Conservation (phyloP, 179 eudicot species). For the Beta corolliflora region DNA sequence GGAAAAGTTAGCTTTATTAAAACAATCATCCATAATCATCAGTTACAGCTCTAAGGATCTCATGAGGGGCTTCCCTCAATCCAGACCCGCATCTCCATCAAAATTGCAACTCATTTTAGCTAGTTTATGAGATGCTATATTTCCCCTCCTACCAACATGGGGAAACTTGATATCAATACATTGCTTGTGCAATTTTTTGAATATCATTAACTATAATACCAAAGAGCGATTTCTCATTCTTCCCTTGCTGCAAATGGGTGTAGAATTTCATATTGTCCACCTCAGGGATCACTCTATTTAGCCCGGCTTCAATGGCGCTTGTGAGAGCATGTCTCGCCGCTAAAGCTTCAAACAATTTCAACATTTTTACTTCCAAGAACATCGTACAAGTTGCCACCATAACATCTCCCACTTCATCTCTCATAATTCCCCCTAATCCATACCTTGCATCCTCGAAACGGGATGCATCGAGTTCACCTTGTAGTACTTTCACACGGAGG, state of each 20-base stretch:
- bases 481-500: background rate
- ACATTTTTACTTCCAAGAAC: background rate
- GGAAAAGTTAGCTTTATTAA: no score
- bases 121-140: background rate
- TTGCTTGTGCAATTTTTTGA: background rate
- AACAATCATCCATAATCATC: background rate
- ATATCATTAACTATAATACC: background rate
- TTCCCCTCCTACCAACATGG: background rate
- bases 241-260: no score
- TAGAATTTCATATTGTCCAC: background rate
- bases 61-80: background rate
- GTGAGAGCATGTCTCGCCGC: background rate
- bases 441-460: background rate
- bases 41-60: background rate
- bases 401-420: background rate
- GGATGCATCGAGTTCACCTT: no score
- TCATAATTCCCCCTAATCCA: background rate
- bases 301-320: background rate
- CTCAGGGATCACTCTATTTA: background rate
- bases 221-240: background rate
- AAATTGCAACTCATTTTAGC: background rate
- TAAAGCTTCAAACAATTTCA: background rate
- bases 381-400: background rate
- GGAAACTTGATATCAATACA: background rate
- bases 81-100: background rate